Base-by-base conservation (phyloP, 352 stramenopile species). In the Globisporangium viniferum region DNA sequence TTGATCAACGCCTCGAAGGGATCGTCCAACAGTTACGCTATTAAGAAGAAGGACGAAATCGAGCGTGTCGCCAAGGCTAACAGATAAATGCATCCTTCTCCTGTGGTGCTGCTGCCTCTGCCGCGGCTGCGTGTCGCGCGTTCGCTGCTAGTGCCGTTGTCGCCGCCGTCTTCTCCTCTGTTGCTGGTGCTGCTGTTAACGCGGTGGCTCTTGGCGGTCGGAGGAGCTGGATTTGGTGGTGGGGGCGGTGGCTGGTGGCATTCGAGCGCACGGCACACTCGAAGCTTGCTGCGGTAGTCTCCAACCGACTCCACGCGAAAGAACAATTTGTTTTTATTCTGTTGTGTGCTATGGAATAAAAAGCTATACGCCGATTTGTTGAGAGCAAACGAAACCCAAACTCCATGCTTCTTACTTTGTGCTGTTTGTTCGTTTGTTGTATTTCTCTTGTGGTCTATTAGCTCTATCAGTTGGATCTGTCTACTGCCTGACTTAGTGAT, bases 1-100 rank as follows among this genome's bases (percentile, higher is more conserved):
- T 92, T 99, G 66, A 99, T 99, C 86, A 99, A 99, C 87, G 98
- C 98, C 49, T 98, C 98, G 61, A 98, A 98, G 88, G 97, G 98
- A 69, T 99, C 96, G 76, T 99, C 97, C 79, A 99, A 99, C 97
- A 98, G 90, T 72, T 99, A 99, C 84, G 97, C 98, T 78, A 99
- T 99, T 88, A 99, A 99, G 97, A 99, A 99, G 92, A 99, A 99
- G 95, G 98, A 99, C 88, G 98, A 99, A 85, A 99, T 99, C 80
- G 98, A 99, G 93, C 97, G 98, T 97, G 98, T 99, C 68, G 97
- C 98, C 82, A 99, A 99, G 97, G 98, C 96, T 70, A 99, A 99
- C 92, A 98, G 98, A 97, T 99, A 99, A 99, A 82, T 71, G 67
- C 74, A 61, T 44, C 36, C 8, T 72, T 49, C 33, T n/a, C 18